These are phyloP conservation scores for Venturia pyrina DNA, from an alignment of 2,329 filamentous ascomycete genomes.

Conservation along the genomic window DNA sequence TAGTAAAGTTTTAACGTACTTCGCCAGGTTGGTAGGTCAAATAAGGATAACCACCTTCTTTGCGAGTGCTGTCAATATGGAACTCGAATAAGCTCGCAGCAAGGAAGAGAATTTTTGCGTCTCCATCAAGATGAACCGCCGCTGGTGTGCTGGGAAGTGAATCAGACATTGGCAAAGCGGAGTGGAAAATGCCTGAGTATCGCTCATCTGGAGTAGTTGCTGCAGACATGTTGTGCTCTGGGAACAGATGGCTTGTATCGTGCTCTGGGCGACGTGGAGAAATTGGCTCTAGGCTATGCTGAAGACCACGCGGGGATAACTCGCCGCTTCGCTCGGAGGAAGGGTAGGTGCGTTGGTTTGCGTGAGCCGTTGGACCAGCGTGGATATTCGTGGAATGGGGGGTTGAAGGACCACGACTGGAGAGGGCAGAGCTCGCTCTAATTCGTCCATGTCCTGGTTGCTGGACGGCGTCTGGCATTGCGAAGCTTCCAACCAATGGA, in stretches of 20 bases:
- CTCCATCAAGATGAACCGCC: constrained; percentile 17
- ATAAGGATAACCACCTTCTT: constrained; percentile 92
- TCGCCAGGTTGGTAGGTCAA: constrained; percentile 92
- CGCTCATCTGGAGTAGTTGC: constrained; percentile 27
- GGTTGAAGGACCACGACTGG: constrained; percentile 43
- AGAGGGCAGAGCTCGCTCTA: constrained; percentile 46
- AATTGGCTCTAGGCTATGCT: constrained; percentile 30
- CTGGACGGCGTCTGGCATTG: constrained; percentile 17
- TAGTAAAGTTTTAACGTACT: constrained; percentile 35
- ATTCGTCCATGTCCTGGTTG: constrained; percentile 39
- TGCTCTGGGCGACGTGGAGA: constrained; percentile 2
- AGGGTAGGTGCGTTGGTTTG: constrained; percentile 24
- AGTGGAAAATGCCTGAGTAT: constrained; percentile 74
- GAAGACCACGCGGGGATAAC: constrained; percentile 30
- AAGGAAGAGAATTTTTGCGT: constrained; percentile 73
- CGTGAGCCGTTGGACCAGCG: constrained; percentile 22
- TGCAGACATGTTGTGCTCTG: constrained; percentile 1
- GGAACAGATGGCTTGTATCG: not conserved
- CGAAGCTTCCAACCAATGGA: constrained; percentile 8
- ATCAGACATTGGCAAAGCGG: constrained; percentile 73
- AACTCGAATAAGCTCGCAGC: constrained; percentile 95
- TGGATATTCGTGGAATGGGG: constrained; percentile 22
- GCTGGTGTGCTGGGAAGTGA: constrained; percentile 16
- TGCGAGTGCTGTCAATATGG: constrained; percentile 84
- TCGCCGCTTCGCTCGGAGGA: constrained; percentile 14